Evolutionary conservation across 2,329 filamentous ascomycete species (phyloP), one percentile per base, ranked within the genome.

Genomic region (Fusarium siculi): DNA sequence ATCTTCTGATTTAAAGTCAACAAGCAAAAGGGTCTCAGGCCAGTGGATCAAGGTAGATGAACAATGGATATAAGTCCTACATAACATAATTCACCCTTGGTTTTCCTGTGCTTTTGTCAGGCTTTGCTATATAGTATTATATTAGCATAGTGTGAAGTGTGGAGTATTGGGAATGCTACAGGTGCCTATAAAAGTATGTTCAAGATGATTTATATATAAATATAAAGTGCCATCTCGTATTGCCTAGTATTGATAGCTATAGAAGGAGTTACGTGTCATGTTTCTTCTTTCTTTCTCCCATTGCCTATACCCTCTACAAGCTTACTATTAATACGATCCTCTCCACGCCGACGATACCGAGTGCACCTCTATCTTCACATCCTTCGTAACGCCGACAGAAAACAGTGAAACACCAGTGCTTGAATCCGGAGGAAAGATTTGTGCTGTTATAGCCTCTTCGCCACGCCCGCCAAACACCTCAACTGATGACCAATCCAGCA

Each of bases 181-280:
- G 28, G 28, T 30, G 8, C 28, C 28, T 30, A 10, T 30, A 30
- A 9, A 30, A 30, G 28, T 30, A 9, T 10, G 3, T 30, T 30
- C 28, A 30, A 30, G 28, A 30, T 30, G 28, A 30, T 30, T 30
- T 30, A 9, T 9, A 30, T 30, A 30, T 9, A 30, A 9, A 30
- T 9, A 30, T 30, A 9, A 30, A 30, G 28, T 30, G 7, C 8
- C 8, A 30, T 30, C 8, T 30, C 28, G 28, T 9, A 30, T 30
- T 25, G 11, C 19, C 43, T 14, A 5, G 28, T 18, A 16, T 49
- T 8, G 7, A 8, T 9, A n/a, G 19, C 9, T 10, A 9, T 2
- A 0, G 28, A 16, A 0, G 9, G 4, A n/a, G 7, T n/a, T n/a
- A 11, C 9, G 4, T 6, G 16, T 0, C 3, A 4, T 8, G 5